Base-by-base conservation (phyloP, 1,284 basidiomycete genomes). In the Coniferiporia sulphurascens region DNA sequence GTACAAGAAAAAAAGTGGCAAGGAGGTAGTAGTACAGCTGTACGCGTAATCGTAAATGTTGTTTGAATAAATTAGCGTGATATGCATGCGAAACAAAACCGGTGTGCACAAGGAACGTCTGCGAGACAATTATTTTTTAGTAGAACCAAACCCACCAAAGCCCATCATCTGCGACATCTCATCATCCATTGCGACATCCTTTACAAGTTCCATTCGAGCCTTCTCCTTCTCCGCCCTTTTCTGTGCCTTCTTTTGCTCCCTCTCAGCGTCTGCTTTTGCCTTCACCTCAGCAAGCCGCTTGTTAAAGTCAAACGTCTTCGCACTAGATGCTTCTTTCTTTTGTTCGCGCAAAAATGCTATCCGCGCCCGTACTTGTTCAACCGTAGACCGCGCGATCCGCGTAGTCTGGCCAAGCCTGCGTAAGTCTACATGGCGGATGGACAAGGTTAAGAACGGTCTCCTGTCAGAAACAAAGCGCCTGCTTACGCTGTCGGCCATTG, bases 391-490 rank as follows among this genome's bases (percentile, higher is more conserved):
- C 65, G 87, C 88, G 58, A 97, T 83, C 62, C 89, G 89, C 8
- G 96, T 99, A 1, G 92, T 93, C 75, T 99, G 97, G 19, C 96
- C 97, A n/a, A 99, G 71, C 35, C 82, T 83, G 56, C 93, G 85
- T 52, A 99, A 77, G 78, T 99, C 95, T 96, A 68, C 44, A 38
- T 3, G 46, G 34, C 6, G 43, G n/a, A 50, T 3, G 50, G 12
- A 41, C 4, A 59, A 17, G 12, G 44, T 48, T 44, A 34, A 52
- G 52, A 53, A 15, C 59, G 17, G 46, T 3, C 52, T 41, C 50
- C 36, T n/a, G 44, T 36, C 35, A 32, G 56, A n/a, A 52, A 22
- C 10, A 52, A 51, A 36, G 61, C 3, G 63, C 21, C 54, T 34
- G 85, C 93, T 70, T 72, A 97, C 95, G 97, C 62, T 87, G 86